Conservation (phyloP, 176 grass and related monocot species). For the Miscanthus lutarioriparius region DNA sequence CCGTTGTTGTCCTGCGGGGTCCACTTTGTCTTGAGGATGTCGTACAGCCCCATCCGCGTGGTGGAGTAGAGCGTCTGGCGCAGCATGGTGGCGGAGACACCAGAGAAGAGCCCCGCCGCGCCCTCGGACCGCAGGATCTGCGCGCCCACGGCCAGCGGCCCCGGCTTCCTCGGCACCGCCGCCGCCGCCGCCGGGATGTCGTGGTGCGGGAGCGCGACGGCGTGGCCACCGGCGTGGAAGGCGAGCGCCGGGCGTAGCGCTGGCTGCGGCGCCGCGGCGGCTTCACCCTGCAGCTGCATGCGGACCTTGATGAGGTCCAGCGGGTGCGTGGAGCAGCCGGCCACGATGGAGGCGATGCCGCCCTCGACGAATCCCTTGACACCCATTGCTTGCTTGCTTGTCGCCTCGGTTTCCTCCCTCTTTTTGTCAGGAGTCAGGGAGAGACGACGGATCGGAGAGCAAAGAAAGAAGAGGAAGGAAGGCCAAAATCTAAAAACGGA, state of each 20-base stretch:
- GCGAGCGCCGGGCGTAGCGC: conserved; percentile 68
- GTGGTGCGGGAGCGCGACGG: conserved; percentile 42
- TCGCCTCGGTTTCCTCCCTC: background rate
- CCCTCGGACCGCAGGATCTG: conserved; percentile 93
- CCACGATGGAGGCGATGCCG: conserved; percentile 86
- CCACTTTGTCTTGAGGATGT: conserved; percentile 84
- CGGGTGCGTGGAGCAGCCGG: conserved; percentile 91
- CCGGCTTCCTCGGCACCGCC: conserved; percentile 43
- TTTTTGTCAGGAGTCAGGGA: background rate
- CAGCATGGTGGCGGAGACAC: conserved; percentile 74
- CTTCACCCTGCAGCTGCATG: conserved; percentile 91
- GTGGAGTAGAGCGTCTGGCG: conserved; percentile 97
- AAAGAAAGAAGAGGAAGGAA: background rate
- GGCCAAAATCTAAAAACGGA: background rate
- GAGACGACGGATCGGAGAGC: background rate
- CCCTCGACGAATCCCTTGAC: conserved; percentile 92
- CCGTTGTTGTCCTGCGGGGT: conserved; percentile 6
- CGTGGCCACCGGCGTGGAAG: conserved; percentile 41
- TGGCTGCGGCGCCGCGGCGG: background rate
- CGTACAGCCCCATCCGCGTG: conserved; percentile 93
- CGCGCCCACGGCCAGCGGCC: conserved; percentile 64
- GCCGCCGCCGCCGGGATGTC: conserved; percentile 7
- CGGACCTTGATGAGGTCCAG: conserved; percentile 94
- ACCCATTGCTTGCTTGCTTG: conserved; percentile 44
- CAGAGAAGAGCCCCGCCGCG: conserved; percentile 71